Percentiles rank a stretch among this genome's conserved stretches.
phyloP scores from a whole-genome alignment of 176 grass and related monocot species.

The Oryza officinalis region DNA sequence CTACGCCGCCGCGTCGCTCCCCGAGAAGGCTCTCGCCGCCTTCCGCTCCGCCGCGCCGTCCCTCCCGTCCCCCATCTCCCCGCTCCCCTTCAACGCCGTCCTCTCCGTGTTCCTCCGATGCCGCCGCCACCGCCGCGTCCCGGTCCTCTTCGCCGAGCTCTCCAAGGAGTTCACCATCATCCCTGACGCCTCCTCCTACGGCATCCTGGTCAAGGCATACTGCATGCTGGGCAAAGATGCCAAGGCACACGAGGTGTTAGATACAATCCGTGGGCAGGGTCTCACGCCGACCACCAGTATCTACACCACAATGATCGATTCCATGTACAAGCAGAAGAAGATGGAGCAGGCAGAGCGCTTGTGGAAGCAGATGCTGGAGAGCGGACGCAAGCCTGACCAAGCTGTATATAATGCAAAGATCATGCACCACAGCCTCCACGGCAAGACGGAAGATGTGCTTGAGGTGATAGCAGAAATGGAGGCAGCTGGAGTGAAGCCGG shows the following conservation, averaged over 20 bases:
- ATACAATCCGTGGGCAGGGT: slow-evolving; percentile 55
- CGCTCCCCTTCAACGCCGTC: slow-evolving; percentile 69
- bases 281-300: slow-evolving; percentile 51
- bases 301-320: slow-evolving; percentile 68
- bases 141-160: slow-evolving; percentile 54
- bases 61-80: slow-evolving; percentile 35
- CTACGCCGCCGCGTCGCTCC: slow-evolving; percentile 59
- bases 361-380: slow-evolving; percentile 75
- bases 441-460: slow-evolving; percentile 49
- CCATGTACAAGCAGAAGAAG: slow-evolving; percentile 58
- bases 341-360: slow-evolving; percentile 46
- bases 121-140: slow-evolving; percentile 43
- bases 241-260: slow-evolving; percentile 52
- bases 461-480: slow-evolving; percentile 62
- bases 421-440: slow-evolving; percentile 9
- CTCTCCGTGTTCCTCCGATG: slow-evolving; percentile 65
- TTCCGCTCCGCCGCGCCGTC: slow-evolving; percentile 44
- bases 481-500: slow-evolving; percentile 46
- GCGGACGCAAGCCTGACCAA: slow-evolving; percentile 50
- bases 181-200: slow-evolving; percentile 62
- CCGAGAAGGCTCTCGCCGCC: slow-evolving; percentile 51
- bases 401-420: slow-evolving; percentile 67
- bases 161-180: slow-evolving; percentile 58
- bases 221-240: slow-evolving; percentile 41
- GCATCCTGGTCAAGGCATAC: slow-evolving; percentile 59